phyloP scores from a whole-genome alignment of 2,329 filamentous ascomycete species.

The Xylariaceae sp. region DNA sequence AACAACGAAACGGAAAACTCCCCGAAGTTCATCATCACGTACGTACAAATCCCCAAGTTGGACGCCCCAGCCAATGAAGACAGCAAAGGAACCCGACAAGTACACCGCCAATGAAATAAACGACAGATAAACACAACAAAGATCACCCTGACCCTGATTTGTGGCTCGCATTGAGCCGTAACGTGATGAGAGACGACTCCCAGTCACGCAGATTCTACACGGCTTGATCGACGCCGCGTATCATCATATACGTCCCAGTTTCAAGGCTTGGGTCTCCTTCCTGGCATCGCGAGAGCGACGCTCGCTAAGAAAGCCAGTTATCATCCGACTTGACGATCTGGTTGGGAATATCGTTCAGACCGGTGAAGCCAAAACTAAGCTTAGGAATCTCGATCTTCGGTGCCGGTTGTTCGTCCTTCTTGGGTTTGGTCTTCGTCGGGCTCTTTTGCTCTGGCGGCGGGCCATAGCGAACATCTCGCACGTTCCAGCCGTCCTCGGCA shows the following conservation, averaged over 20 bases:
- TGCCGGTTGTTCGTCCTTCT: constrained; percentile 46
- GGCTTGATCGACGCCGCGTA: not conserved
- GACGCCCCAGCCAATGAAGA: constrained; percentile 18
- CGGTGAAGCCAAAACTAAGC: constrained; percentile 45
- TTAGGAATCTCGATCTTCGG: constrained; percentile 59
- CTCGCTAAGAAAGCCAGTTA: constrained; percentile 32
- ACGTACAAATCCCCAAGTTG: constrained; percentile 13
- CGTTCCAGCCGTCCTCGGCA: constrained; percentile 81
- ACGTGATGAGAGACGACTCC: not conserved
- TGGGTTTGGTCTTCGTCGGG: constrained; percentile 43
- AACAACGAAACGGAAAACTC: constrained; percentile 19
- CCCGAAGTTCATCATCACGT: constrained; percentile 16
- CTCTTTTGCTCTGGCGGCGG: constrained; percentile 42
- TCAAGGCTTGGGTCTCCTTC: not conserved
- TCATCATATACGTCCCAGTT: not conserved
- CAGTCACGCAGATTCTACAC: not conserved
- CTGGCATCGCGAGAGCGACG: constrained; percentile 18
- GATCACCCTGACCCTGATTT: constrained; percentile 2
- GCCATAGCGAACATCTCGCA: constrained; percentile 72
- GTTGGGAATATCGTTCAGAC: constrained; percentile 14
- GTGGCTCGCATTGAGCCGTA: not conserved
- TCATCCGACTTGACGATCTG: constrained; percentile 22
- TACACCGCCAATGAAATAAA: constrained; percentile 10
- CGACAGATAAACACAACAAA: not conserved
- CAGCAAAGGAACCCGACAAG: constrained; percentile 9